phyloP scores from a whole-genome alignment of 139 green algal species.

The Picochlorum sp. region DNA sequence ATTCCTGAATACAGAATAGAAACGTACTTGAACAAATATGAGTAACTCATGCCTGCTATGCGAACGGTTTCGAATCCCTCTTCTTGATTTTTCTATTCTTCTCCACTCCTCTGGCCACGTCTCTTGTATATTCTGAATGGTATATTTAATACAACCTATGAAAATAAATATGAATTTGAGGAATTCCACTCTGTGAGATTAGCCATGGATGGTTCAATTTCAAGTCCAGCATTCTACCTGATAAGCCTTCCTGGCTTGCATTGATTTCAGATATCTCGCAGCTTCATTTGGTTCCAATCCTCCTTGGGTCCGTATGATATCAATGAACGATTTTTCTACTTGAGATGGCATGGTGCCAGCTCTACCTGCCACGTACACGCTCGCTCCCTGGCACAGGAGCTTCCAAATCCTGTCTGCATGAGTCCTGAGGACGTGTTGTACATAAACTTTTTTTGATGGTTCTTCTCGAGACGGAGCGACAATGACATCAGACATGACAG shows the following conservation, averaged over 20 bases:
- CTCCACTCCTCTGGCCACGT: too few species aligned
- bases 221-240: conserved; percentile 86
- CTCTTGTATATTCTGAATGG: background rate
- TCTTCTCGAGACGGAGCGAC: conserved; percentile 61
- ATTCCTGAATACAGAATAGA: background rate
- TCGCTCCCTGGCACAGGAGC: conserved; percentile 44
- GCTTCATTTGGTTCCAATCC: conserved; percentile 39
- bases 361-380: conserved; percentile 66
- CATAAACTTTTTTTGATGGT: conserved; percentile 63
- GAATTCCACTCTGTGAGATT: too few species aligned
- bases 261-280: conserved; percentile 38
- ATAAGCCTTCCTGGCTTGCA: conserved; percentile 65
- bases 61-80: too few species aligned
- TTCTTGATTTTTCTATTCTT: too few species aligned
- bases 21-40: conserved; percentile 32
- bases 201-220: background rate
- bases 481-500: conserved; percentile 48
- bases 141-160: background rate
- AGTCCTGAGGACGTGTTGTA: conserved; percentile 65
- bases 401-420: conserved; percentile 46
- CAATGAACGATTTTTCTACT: conserved; percentile 56
- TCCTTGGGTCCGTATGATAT: conserved; percentile 46
- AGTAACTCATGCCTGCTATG: conserved; percentile 21
- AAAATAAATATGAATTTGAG: background rate
- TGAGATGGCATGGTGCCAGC: conserved; percentile 66